These are phyloP conservation scores for Aspergillus eucalypticola DNA, from an alignment of 2,329 filamentous ascomycete species.

Conservation along the genomic window DNA sequence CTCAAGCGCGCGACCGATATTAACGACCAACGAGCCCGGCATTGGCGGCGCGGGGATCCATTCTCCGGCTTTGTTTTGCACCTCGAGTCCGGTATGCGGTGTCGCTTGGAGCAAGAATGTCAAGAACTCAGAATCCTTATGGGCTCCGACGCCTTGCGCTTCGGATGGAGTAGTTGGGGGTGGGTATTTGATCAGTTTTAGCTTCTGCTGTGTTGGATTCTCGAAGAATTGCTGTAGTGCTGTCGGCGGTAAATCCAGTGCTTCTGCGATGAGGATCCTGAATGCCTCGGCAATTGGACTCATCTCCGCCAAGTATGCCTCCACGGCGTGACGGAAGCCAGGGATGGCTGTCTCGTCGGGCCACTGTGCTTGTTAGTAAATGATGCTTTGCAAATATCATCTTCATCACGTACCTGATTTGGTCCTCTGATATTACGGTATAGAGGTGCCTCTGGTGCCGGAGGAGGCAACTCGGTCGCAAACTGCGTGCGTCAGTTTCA, in stretches of 20 bases:
- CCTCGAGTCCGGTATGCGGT: conserved; percentile 49
- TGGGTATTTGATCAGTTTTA: conserved; percentile 50
- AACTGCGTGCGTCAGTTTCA: conserved; percentile 25
- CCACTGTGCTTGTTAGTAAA: conserved; percentile 27
- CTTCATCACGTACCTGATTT: conserved; percentile 31
- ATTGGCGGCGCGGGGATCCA: conserved; percentile 51
- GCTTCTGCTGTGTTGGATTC: conserved; percentile 35
- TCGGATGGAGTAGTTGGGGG: conserved; percentile 30
- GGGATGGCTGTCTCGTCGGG: conserved; percentile 35
- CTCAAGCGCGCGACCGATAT: conserved; percentile 46
- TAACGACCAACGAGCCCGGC: conserved; percentile 50
- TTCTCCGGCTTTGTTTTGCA: conserved; percentile 48
- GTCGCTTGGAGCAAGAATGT: conserved; percentile 52
- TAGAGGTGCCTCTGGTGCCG: conserved; percentile 34
- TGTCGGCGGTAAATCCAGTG: conserved; percentile 30
- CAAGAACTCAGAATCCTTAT: conserved; percentile 54
- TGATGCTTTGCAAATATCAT: not conserved
- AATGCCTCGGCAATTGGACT: conserved; percentile 29
- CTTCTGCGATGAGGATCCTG: conserved; percentile 35
- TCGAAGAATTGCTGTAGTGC: conserved; percentile 38
- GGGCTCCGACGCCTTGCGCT: conserved; percentile 45
- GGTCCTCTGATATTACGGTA: conserved; percentile 39
- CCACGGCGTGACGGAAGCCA: conserved; percentile 32
- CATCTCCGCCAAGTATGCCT: conserved; percentile 32
- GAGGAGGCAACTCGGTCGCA: conserved; percentile 39